Percentiles rank a stretch among this genome's conserved stretches.
These are phyloP conservation scores for Hysterium pulicare DNA, from an alignment of 2,329 filamentous ascomycete species.

Conservation along the genomic window DNA sequence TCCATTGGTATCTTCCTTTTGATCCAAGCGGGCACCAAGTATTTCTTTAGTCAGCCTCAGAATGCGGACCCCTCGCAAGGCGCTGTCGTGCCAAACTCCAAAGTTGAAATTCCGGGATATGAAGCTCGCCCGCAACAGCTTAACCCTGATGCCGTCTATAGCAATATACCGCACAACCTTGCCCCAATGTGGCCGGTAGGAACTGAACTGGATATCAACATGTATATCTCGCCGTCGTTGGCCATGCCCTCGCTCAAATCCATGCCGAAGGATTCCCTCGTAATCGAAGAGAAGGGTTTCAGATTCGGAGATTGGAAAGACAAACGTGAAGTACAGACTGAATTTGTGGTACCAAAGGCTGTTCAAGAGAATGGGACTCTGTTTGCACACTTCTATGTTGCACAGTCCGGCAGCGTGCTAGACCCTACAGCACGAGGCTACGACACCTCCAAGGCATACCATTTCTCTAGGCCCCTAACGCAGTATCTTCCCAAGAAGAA, in stretches of 20 bases:
- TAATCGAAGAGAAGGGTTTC: conserved; percentile 79
- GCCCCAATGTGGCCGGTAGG: conserved; percentile 86
- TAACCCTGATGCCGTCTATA: conserved; percentile 57
- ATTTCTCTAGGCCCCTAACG: conserved; percentile 81
- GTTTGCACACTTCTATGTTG: conserved; percentile 91
- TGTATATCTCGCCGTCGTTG: conserved; percentile 78
- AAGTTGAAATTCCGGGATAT: conserved; percentile 36
- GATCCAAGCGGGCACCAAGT: conserved; percentile 55
- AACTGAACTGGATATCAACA: conserved; percentile 73
- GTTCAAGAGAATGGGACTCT: conserved; percentile 92
- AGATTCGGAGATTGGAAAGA: conserved; percentile 76
- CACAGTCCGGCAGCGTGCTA: conserved; percentile 68
- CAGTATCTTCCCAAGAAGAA: conserved; percentile 93
- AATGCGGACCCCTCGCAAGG: conserved; percentile 19
- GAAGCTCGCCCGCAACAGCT: conserved; percentile 39
- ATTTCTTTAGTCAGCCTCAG: conserved; percentile 46
- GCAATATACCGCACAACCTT: conserved; percentile 64
- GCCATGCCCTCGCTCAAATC: conserved; percentile 65
- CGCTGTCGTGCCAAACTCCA: conserved; percentile 18
- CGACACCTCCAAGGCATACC: conserved; percentile 71
- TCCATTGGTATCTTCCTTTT: conserved; percentile 58
- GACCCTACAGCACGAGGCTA: conserved; percentile 73
- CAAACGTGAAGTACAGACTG: conserved; percentile 70
- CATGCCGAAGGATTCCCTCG: conserved; percentile 63
- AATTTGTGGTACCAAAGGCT: conserved; percentile 69